Conservation (phyloP, 148 eudicot species). For the Fagopyrum homotropicum region DNA sequence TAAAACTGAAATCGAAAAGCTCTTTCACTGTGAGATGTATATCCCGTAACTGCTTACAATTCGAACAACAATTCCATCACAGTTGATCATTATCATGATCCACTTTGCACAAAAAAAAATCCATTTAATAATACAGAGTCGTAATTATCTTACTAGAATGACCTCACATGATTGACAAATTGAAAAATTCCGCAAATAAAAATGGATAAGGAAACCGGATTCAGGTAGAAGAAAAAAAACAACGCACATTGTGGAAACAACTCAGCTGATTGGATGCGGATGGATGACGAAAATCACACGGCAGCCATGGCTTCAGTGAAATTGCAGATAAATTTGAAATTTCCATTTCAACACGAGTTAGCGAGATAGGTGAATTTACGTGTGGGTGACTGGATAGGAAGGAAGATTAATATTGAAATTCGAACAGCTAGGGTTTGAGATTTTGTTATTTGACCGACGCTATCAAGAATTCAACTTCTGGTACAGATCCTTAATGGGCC, state of each 20-base stretch:
- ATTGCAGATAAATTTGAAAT: slow-evolving; percentile 3
- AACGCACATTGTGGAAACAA: background rate
- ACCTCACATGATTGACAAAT: background rate
- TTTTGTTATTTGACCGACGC: background rate
- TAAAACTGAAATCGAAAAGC: background rate
- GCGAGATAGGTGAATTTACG: background rate
- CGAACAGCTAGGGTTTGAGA: slow-evolving; percentile 8
- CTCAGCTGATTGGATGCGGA: slow-evolving; percentile 10
- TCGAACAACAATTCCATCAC: background rate
- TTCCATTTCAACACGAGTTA: background rate
- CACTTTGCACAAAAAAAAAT: background rate
- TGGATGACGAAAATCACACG: background rate
- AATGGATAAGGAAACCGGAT: background rate
- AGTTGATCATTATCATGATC: background rate
- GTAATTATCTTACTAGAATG: background rate
- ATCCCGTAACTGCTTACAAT: background rate
- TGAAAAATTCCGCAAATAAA: background rate
- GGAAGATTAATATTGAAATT: background rate
- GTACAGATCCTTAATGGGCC: background rate
- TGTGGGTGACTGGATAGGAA: background rate
- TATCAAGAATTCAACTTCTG: background rate
- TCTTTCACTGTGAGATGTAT: background rate
- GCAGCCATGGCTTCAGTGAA: slow-evolving; percentile 1
- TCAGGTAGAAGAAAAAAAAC: background rate
- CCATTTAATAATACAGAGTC: background rate